A percentile compares a stretch with the other conserved stretches of the same genome.
Evolutionary conservation across 129 eudicot genomes (phyloP).

Genomic region (Pulicaria dysenterica): DNA sequence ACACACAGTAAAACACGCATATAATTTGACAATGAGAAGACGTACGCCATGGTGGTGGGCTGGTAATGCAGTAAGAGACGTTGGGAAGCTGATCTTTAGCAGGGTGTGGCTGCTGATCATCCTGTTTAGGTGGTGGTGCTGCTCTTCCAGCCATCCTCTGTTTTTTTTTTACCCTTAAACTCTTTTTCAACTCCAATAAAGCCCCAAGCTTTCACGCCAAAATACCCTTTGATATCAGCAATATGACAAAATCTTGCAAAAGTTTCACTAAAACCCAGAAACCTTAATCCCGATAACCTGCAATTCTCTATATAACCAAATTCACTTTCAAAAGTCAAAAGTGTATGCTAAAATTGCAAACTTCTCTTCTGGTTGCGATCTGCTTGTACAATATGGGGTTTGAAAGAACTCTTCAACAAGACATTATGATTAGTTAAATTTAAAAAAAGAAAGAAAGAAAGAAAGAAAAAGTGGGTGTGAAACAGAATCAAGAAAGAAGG

Average conservation of each 20-base stretch:
- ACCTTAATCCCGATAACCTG: constrained; percentile 22
- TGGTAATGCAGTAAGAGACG: constrained; percentile 75
- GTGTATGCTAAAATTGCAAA: background rate
- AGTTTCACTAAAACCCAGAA: background rate
- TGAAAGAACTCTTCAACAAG: constrained; percentile 20
- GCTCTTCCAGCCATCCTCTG: constrained; percentile 64
- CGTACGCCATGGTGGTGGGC: constrained; percentile 95
- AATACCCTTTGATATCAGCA: constrained; percentile 28
- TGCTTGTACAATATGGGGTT: constrained; percentile 10
- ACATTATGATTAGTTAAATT: constrained; percentile 7
- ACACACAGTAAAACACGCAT: constrained; percentile 1
- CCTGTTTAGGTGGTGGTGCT: constrained; percentile 75
- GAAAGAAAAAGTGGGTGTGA: constrained; percentile 26
- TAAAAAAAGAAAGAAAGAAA: background rate
- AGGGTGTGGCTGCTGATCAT: constrained; percentile 73
- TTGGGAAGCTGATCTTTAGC: constrained; percentile 80
- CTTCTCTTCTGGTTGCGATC: background rate
- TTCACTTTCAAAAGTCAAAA: constrained; percentile 10
- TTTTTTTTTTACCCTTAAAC: constrained; percentile 11
- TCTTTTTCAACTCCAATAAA: constrained; percentile 1
- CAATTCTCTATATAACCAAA: constrained; percentile 16
- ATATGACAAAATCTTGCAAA: constrained; percentile 20
- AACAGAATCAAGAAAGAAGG: constrained; percentile 25
- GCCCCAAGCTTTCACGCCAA: constrained; percentile 24
- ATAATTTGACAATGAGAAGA: background rate